Evolutionary conservation across 1,284 basidiomycete species (phyloP), one percentile per base, ranked within the genome.

Genomic region (Apiotrichum laibachii): DNA sequence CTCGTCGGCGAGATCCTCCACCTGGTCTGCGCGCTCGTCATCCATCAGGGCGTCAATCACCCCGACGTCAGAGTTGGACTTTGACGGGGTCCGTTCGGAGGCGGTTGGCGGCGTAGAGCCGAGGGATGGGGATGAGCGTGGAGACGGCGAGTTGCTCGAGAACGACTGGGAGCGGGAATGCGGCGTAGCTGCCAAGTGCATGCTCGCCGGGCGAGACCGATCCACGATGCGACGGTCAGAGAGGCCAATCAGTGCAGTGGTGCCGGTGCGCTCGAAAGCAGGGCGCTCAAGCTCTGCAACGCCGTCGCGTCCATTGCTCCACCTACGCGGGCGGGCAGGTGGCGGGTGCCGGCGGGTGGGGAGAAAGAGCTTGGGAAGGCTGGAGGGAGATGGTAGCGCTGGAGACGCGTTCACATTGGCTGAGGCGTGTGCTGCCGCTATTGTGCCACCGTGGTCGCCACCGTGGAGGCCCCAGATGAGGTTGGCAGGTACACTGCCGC

Each of bases 401-500:
- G 22, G 22, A n/a, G 16, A n/a, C 19, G 19, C 11, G 44, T 9
- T 9, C 5, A 21, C 5, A 11, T 10, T 19, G 2, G 46, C 26
- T 18, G 16, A 16, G 40, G 13, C 15, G 8, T 3, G 21, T 40
- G 34, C 35, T 2, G 49, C 13, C 13, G 49, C 44, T 50, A 19
- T 40, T 10, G 39, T n/a, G 21, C 49, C 43, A 47, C 2, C 46
- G n/a, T 21, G 37, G 31, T 8, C 42, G 45, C 5, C 10, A 9
- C 43, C 10, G 43, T 44, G n/a, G n/a, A 55, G 45, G 18, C 44
- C 53, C 26, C 48, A 37, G n/a, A 48, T 19, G 21, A 50, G 21
- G 45, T 55, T 52, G 22, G 26, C 34, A 7, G 58, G 54, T 18
- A 53, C 44, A 15, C 50, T 52, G 33, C 68, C 68, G 8, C 67